Evolutionary conservation across 805 yeast genomes (phyloP).

Genomic region (Starmera amethionina): DNA sequence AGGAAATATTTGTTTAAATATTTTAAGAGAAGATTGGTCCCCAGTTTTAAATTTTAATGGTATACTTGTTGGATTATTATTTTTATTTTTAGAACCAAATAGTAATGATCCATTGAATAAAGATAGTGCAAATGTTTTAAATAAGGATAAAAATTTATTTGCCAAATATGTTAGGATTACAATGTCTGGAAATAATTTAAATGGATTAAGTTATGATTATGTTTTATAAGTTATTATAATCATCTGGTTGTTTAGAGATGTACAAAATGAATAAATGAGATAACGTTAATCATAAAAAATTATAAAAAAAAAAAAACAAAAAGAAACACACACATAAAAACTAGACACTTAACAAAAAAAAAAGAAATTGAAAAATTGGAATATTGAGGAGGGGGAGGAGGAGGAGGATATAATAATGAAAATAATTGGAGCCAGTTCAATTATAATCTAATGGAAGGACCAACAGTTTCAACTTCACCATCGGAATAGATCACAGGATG

Average conservation of each 20-base stretch:
- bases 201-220: conserved; percentile 49
- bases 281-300: too few relatives aligned
- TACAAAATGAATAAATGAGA: too few relatives aligned
- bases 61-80: conserved; percentile 76
- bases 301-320: too few relatives aligned
- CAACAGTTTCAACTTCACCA: conserved; percentile 22
- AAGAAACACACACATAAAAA: too few relatives aligned
- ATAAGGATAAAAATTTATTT: conserved; percentile 38
- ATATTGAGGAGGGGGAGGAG: too few relatives aligned
- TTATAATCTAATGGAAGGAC: conserved; percentile 18
- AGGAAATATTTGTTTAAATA: conserved; percentile 88
- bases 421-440: too few relatives aligned
- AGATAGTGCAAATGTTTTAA: conserved; percentile 64
- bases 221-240: conserved; percentile 27
- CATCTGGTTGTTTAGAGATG: too few relatives aligned
- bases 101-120: conserved; percentile 89
- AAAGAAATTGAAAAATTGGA: too few relatives aligned
- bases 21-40: conserved; percentile 91
- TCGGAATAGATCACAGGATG: conserved; percentile 20
- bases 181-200: conserved; percentile 67
- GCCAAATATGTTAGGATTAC: conserved; percentile 44
- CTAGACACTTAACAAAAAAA: too few relatives aligned
- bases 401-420: too few relatives aligned
- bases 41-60: conserved; percentile 81
- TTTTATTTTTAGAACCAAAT: conserved; percentile 82